Base-by-base conservation (phyloP, 106 monocot species). In the Dendrobium chrysotoxum region DNA sequence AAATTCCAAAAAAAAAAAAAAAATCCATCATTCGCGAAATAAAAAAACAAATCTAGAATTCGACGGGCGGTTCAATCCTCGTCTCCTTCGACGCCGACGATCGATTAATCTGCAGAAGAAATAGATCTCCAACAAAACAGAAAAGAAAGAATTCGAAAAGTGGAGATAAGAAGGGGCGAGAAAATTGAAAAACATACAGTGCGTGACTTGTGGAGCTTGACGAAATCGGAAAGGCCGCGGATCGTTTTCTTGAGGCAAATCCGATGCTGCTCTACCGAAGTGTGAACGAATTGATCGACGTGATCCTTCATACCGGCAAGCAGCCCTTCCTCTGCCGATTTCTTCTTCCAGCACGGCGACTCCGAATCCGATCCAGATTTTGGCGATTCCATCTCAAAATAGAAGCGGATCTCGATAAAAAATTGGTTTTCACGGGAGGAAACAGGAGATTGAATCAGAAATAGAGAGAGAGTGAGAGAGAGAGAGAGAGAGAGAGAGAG, bases 161-260 rank as follows among this genome's bases (percentile, higher is more conserved):
- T 7, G 0, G 41, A 12, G 28, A 16, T 10, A 13, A 12, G 47
- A 47, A 28, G 46, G 11, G 23, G 47, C 4, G 35, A 35, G 31
- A 70, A 35, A 35, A 35, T 35, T 35, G 35, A 35, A 35, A 70
- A 70, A 76, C 44, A 8, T 53, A 68, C 50, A n/a, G 80, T 77
- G 13, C 61, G 66, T 9, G 80, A 76, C 25, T 85, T 53, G 77
- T 53, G 82, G 66, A 57, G 41, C 10, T 54, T 79, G 28, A 65
- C 28, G 67, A 61, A 66, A 26, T 73, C 71, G 28, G 76, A 58
- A 75, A 86, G 83, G 70, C 74, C 82, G 45, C 80, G 72, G 16
- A 83, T 78, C 4, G 85, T 83, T 53, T 88, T 88, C 83, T 88
- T 85, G 54, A 88, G 83, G 78, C 85, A 88, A 58, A 78, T 83